Evolutionary conservation across 495 filamentous ascomycete species (phyloP).

Genomic region (Aspergillus bertholletiae): DNA sequence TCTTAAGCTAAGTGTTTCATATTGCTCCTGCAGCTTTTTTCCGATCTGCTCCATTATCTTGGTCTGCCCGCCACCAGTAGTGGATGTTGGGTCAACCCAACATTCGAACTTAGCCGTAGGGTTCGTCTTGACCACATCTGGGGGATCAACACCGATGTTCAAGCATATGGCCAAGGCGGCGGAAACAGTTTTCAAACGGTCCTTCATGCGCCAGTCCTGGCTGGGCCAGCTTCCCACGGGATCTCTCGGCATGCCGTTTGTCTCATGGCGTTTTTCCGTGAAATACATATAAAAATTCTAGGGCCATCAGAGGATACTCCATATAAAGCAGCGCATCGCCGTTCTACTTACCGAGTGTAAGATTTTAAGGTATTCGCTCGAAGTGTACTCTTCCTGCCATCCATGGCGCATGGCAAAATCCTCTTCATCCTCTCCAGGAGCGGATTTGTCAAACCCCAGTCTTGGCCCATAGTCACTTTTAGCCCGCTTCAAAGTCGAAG

Average conservation of each 20-base stretch:
- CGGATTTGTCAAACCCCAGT: slow-evolving; percentile 30
- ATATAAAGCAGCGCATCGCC: neutral
- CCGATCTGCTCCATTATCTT: slow-evolving; percentile 93
- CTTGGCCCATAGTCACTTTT: slow-evolving; percentile 67
- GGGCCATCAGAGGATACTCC: neutral
- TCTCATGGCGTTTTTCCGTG: slow-evolving; percentile 95
- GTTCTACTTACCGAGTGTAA: slow-evolving; percentile 51
- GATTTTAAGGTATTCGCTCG: slow-evolving; percentile 53
- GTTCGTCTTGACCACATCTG: slow-evolving; percentile 90
- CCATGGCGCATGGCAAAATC: slow-evolving; percentile 59
- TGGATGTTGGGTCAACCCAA: slow-evolving; percentile 88
- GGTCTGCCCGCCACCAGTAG: slow-evolving; percentile 59
- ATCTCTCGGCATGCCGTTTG: slow-evolving; percentile 84
- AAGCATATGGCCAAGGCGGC: slow-evolving; percentile 91
- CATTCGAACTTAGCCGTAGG: slow-evolving; percentile 92
- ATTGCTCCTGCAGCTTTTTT: slow-evolving; percentile 90
- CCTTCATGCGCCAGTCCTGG: slow-evolving; percentile 95
- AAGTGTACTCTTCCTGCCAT: slow-evolving; percentile 60
- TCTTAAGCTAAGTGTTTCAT: slow-evolving; percentile 88
- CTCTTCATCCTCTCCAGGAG: slow-evolving; percentile 38
- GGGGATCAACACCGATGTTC: slow-evolving; percentile 96
- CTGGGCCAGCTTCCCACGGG: slow-evolving; percentile 56
- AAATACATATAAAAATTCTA: slow-evolving; percentile 95
- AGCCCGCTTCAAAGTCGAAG: slow-evolving; percentile 59
- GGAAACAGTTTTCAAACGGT: slow-evolving; percentile 93